phyloP scores from a whole-genome alignment of 2,329 filamentous ascomycete genomes.

The Claviceps sp. region DNA sequence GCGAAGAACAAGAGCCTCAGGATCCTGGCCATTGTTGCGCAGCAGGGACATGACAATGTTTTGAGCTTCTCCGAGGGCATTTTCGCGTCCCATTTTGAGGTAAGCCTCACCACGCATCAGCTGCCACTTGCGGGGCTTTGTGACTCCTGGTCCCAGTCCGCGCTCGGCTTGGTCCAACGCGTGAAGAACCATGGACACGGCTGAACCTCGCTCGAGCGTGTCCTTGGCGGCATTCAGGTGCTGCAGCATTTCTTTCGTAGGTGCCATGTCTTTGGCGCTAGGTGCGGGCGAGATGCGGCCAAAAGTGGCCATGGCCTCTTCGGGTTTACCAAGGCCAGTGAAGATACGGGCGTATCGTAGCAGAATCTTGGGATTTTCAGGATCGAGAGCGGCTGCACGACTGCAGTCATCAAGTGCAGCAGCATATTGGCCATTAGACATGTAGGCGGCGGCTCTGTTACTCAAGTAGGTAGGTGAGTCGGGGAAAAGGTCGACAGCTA shows the following conservation, averaged over 20 bases:
- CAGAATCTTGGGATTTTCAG: constrained; percentile 75
- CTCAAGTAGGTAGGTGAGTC: constrained; percentile 80
- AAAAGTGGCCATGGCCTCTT: constrained; percentile 76
- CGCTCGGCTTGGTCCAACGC: constrained; percentile 84
- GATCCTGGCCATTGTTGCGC: constrained; percentile 77
- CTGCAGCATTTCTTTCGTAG: constrained; percentile 73
- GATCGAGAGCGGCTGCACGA: constrained; percentile 68
- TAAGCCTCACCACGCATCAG: constrained; percentile 86
- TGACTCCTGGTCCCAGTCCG: constrained; percentile 59
- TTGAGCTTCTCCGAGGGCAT: constrained; percentile 81
- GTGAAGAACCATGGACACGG: constrained; percentile 83
- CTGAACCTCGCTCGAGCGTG: constrained; percentile 58
- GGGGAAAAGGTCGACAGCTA: constrained; percentile 80
- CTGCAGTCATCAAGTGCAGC: constrained; percentile 80
- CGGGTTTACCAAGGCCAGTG: constrained; percentile 71
- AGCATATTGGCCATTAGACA: constrained; percentile 68
- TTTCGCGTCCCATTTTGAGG: constrained; percentile 80
- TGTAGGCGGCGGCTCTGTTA: constrained; percentile 89
- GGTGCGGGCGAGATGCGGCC: constrained; percentile 66
- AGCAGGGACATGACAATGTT: constrained; percentile 83
- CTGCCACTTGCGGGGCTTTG: constrained; percentile 83
- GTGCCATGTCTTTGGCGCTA: constrained; percentile 70
- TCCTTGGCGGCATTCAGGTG: constrained; percentile 72
- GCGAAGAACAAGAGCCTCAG: constrained; percentile 81
- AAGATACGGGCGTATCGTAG: constrained; percentile 82